phyloP scores from a whole-genome alignment of 805 yeast species.

The Kodamaea kaohsiungensis region DNA sequence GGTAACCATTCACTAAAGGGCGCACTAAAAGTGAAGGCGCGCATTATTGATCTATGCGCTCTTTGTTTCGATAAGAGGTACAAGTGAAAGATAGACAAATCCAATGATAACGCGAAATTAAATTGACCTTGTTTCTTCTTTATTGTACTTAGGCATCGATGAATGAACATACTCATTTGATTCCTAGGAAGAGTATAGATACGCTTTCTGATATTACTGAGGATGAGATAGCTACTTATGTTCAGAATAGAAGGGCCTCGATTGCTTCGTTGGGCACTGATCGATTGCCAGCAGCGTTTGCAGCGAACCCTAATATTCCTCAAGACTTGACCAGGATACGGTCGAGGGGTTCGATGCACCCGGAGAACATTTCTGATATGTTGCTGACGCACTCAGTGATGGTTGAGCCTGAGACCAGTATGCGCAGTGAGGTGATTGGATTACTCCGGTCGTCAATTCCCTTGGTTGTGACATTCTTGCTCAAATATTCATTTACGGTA shows the following conservation, averaged over 20 bases:
- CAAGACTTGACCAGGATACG: conserved; percentile 17
- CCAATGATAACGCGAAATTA: not conserved
- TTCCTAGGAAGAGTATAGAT: conserved; percentile 3
- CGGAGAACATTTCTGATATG: conserved; percentile 19
- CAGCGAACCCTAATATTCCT: conserved; percentile 12
- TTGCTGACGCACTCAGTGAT: conserved; percentile 25
- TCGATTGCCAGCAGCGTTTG: conserved; percentile 7
- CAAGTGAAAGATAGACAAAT: not conserved
- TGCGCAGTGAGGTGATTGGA: conserved; percentile 39
- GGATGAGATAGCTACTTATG: conserved; percentile 37
- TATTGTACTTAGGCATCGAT: not conserved
- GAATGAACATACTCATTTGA: conserved; percentile 4
- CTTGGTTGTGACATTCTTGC: conserved; percentile 61
- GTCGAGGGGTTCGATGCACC: conserved; percentile 14
- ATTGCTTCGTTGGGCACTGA: conserved; percentile 34
- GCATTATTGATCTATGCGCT: not conserved
- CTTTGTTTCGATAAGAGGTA: not conserved
- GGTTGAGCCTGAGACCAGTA: conserved; percentile 47
- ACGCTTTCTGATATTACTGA: conserved; percentile 25
- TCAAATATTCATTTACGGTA: conserved; percentile 72
- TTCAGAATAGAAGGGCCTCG: conserved; percentile 41
- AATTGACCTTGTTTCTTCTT: not conserved
- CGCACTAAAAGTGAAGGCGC: too few species aligned
- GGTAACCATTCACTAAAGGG: not conserved
- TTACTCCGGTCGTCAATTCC: conserved; percentile 52